These are phyloP conservation scores for Cafeteria roenbergensis DNA, from an alignment of 108 stramenopile species.

Conservation along the genomic window DNA sequence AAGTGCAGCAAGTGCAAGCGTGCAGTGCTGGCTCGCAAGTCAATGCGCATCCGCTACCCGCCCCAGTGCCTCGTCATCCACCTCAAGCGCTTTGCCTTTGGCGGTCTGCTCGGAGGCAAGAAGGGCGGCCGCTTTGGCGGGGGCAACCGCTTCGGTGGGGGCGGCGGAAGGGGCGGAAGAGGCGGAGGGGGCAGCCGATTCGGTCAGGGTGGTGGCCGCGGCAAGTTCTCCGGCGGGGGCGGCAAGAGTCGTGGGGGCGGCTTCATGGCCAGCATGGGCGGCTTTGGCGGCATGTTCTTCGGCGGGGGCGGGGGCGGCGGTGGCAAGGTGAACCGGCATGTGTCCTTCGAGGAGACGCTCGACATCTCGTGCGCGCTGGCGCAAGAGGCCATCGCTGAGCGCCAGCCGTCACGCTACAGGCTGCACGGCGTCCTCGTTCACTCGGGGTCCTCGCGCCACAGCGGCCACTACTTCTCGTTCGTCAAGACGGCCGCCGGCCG, in stretches of 20 bases:
- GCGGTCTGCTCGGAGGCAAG: too few relatives aligned
- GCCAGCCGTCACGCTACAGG: neutral
- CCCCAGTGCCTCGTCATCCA: constrained; percentile 79
- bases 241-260: neutral
- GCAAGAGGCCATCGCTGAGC: neutral
- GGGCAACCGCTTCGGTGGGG: neutral
- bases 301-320: constrained; percentile 4
- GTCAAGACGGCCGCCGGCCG: neutral
- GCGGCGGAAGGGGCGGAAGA: neutral
- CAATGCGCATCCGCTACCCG: constrained; percentile 57
- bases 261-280: neutral
- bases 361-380: neutral
- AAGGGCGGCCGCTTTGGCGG: constrained; percentile 33
- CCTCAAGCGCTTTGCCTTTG: constrained; percentile 76
- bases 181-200: neutral
- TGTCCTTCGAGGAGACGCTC: neutral
- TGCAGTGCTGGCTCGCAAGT: constrained; percentile 59
- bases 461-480: constrained; percentile 6
- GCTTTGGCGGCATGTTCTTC: neutral
- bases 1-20: constrained; percentile 70
- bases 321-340: neutral
- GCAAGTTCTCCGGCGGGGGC: neutral
- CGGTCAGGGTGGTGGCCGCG: neutral
- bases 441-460: neutral
- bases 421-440: constrained; percentile 9